Evolutionary conservation across 768 basidiomycete species (phyloP).

Genomic region (Dendrothele bispora): DNA sequence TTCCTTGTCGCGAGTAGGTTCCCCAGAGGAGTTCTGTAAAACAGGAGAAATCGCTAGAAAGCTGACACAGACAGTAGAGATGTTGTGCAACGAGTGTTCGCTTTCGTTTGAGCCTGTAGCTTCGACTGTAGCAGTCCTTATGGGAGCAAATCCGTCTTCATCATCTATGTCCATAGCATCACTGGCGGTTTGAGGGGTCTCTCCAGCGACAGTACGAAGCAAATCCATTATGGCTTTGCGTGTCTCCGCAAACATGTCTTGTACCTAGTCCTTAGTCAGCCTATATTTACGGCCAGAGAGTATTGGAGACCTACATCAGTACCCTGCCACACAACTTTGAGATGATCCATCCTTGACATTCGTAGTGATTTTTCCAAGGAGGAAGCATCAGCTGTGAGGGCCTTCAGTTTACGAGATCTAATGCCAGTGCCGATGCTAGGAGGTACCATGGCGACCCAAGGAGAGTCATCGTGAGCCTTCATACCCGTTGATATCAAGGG

Average conservation of each 20-base stretch:
- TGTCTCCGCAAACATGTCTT: constrained; percentile 39
- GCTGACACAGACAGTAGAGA: constrained; percentile 53
- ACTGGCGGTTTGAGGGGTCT: constrained; percentile 17
- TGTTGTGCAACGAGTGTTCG: constrained; percentile 27
- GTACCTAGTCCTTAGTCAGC: too few species aligned
- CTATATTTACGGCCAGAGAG: too few species aligned
- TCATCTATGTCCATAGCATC: constrained; percentile 37
- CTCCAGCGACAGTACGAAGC: constrained; percentile 38
- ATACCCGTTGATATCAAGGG: constrained; percentile 53
- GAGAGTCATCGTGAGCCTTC: constrained; percentile 21
- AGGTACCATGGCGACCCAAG: constrained; percentile 45
- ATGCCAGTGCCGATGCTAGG: constrained; percentile 60
- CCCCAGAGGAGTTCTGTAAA: constrained; percentile 56
- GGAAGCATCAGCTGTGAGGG: constrained; percentile 22
- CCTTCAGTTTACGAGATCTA: constrained; percentile 48
- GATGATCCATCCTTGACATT: constrained; percentile 39
- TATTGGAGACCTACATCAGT: constrained; percentile 65
- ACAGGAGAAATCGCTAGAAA: constrained; percentile 65
- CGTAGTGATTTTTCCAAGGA: constrained; percentile 8
- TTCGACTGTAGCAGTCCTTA: constrained; percentile 38
- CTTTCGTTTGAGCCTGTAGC: constrained; percentile 23
- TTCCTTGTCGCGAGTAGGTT: constrained; percentile 62
- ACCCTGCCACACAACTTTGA: constrained; percentile 65
- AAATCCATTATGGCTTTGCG: constrained; percentile 35
- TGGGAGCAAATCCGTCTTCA: constrained; percentile 58